Evolutionary conservation across 2,329 filamentous ascomycete genomes (phyloP), one percentile per base, ranked within the genome.

Genomic region (Ceratocystis lukuohia): DNA sequence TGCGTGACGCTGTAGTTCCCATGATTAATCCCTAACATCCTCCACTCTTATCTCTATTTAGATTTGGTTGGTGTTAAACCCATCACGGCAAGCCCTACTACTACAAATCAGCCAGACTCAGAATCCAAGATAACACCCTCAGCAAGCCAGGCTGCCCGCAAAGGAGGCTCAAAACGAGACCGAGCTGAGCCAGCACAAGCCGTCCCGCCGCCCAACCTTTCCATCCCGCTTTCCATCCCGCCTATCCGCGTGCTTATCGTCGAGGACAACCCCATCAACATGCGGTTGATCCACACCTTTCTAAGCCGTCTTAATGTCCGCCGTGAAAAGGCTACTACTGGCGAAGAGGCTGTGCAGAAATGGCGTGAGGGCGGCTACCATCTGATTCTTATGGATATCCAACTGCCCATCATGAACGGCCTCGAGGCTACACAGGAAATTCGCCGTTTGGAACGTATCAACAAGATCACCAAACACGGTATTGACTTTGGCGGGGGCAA

Each of bases 171-270:
- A 48, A 48, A 20, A 48, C 46, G 46, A 48, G 46, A 48, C n/a
- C 17, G 46, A 22, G 46, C 46, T n/a, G 46, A 33, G n/a, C 25
- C 10, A 37, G 30, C 59, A 37, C 59, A 17, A 79, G 83, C 28
- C 82, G 80, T 33, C 88, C 81, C 8, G 78, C 80, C 64, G 79
- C 79, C 37, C 75, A 79, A 10, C 77, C 78, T 46, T 71, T 15
- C 50, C 50, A 56, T 33, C 91, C 93, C 70, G 88, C 87, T 65
- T 86, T 50, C 86, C 1, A 91, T 97, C 0, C 94, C 94, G 6
- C 93, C 94, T 1, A 97, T 99, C 77, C 97, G 96, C 71, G 92
- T 97, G 6, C 80, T 99, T 56, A 96, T 99, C 68, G 94, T 99
- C 15, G 94, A 99, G 78, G 94, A 99, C 77, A 99, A 99, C 75